A percentile compares a stretch with the other conserved stretches of the same genome.
Conservation (phyloP, 352 stramenopile species). For the Globisporangium iwayamae region DNA sequence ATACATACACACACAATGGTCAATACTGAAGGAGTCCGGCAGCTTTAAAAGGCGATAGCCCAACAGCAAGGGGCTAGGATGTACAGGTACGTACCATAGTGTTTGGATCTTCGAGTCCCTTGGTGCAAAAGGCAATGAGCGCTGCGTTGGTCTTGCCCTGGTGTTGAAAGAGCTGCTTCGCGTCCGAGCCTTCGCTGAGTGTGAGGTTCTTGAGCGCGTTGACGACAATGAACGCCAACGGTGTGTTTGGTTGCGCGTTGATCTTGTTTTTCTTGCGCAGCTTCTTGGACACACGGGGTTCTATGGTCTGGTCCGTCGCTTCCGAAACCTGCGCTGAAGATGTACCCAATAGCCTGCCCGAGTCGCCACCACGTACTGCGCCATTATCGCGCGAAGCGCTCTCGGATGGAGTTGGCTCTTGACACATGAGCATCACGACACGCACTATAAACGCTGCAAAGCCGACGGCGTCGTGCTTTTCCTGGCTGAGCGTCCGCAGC, state of each 20-base stretch:
- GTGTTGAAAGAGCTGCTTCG: background rate
- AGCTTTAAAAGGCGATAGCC: too few species aligned
- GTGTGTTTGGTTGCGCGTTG: slow-evolving; percentile 41
- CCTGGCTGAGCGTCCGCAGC: slow-evolving; percentile 15
- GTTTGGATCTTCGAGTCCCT: background rate
- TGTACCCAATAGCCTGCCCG: background rate
- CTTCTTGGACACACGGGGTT: background rate
- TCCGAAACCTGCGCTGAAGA: background rate
- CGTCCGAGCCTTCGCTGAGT: background rate
- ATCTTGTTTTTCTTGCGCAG: slow-evolving; percentile 24
- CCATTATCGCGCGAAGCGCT: background rate
- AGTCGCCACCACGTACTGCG: background rate
- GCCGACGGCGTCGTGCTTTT: background rate
- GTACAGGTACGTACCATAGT: background rate
- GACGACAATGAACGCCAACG: slow-evolving; percentile 54
- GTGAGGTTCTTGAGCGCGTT: slow-evolving; percentile 48
- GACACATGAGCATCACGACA: slow-evolving; percentile 36
- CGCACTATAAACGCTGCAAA: slow-evolving; percentile 40
- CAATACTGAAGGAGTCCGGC: background rate
- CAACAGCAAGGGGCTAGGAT: too few species aligned
- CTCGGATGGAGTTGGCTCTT: slow-evolving; percentile 7
- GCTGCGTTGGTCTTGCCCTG: background rate
- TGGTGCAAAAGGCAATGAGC: slow-evolving; percentile 9
- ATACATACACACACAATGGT: background rate
- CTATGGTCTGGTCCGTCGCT: background rate